A percentile compares a stretch with the other conserved stretches of the same genome.
These are phyloP conservation scores for Diaporthe sp. DNA, from an alignment of 2,329 filamentous ascomycete species.

Conservation along the genomic window DNA sequence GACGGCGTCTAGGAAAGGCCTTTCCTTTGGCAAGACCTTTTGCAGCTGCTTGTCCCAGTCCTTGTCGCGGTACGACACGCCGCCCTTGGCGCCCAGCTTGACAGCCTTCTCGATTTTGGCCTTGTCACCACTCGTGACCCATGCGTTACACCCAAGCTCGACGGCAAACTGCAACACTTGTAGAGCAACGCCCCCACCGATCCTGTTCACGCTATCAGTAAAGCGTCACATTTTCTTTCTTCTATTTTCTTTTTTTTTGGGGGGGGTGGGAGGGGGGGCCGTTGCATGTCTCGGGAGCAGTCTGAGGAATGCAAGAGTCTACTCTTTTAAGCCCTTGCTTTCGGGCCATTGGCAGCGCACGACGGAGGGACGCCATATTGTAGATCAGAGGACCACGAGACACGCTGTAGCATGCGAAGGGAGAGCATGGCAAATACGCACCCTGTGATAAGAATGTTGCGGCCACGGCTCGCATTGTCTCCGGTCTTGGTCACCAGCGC, in stretches of 20 bases:
- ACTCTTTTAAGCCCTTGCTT: too few species aligned
- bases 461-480: conserved; percentile 68
- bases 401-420: background rate
- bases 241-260: too few species aligned
- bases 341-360: background rate
- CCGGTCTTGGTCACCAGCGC: conserved; percentile 81
- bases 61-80: conserved; percentile 82
- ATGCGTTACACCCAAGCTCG: conserved; percentile 80
- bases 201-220: conserved; percentile 46
- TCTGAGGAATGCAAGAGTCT: background rate
- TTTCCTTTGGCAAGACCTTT: conserved; percentile 69
- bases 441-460: conserved; percentile 87
- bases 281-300: too few species aligned
- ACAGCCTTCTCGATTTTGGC: conserved; percentile 81
- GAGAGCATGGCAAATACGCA: background rate
- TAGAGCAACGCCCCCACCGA: conserved; percentile 91
- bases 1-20: conserved; percentile 81
- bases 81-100: conserved; percentile 79
- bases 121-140: conserved; percentile 79
- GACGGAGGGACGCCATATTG: background rate
- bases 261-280: too few species aligned
- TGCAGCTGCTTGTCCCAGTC: conserved; percentile 84
- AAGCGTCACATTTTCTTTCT: background rate
- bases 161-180: conserved; percentile 84
- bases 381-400: background rate